phyloP scores from a whole-genome alignment of 805 yeast genomes.

The Candida ovalis region DNA sequence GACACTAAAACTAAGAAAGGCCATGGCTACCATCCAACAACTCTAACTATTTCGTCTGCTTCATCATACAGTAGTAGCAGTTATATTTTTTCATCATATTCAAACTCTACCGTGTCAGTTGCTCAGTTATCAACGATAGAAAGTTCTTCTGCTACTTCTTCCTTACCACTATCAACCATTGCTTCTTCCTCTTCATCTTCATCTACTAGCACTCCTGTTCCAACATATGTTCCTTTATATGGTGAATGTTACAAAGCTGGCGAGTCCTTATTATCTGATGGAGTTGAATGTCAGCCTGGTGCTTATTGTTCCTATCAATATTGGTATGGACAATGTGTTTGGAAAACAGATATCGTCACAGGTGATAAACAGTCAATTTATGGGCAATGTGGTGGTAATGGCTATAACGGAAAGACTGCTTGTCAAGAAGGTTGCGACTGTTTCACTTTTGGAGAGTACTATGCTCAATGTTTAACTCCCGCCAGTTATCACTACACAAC shows the following conservation, averaged over 20 bases:
- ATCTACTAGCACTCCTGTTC: neutral
- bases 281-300: constrained; percentile 8
- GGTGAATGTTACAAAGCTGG: constrained; percentile 9
- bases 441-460: constrained; percentile 5
- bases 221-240: constrained; percentile 6
- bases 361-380: constrained; percentile 1
- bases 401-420: constrained; percentile 1
- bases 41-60: neutral
- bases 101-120: neutral
- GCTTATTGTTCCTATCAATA: constrained; percentile 5
- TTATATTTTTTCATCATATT: neutral
- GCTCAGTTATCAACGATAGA: neutral
- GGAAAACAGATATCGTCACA: constrained; percentile 1
- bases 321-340: constrained; percentile 10
- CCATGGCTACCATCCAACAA: neutral
- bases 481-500: constrained; percentile 4
- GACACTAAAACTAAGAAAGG: no score
- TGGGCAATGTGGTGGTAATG: constrained; percentile 11
- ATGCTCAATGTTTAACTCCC: constrained; percentile 10
- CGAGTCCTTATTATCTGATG: constrained; percentile 1
- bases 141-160: neutral
- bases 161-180: neutral
- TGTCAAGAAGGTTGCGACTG: constrained; percentile 9
- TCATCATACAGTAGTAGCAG: neutral
- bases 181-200: neutral